phyloP scores from a whole-genome alignment of 169 alveolate genomes.

The Plasmodium sp. region DNA sequence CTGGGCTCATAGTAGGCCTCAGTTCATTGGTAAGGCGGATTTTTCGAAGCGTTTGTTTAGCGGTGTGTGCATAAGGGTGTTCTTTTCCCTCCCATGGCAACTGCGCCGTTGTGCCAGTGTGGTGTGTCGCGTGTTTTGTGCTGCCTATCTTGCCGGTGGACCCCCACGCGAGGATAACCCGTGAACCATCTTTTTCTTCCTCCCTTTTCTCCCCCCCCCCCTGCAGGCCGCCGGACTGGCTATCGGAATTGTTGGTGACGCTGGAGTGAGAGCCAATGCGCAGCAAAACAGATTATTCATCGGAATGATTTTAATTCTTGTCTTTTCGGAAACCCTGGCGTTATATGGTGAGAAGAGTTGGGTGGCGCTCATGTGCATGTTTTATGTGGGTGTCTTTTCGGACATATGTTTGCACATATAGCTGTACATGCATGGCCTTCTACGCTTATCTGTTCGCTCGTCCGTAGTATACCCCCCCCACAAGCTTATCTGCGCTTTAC shows the following conservation, averaged over 20 bases:
- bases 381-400: not conserved
- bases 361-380: not conserved
- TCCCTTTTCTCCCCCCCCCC: not conserved
- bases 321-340: constrained; percentile 99
- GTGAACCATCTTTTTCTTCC: constrained; percentile 6
- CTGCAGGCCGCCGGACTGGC: constrained; percentile 98
- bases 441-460: not conserved
- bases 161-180: not conserved
- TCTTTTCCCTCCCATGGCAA: not conserved
- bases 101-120: not conserved
- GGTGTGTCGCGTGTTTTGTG: not conserved
- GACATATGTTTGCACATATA: not conserved
- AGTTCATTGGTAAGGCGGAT: constrained; percentile 85
- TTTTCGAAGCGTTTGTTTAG: constrained; percentile 4
- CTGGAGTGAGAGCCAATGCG: constrained; percentile 99
- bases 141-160: not conserved
- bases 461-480: not conserved
- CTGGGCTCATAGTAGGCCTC: constrained; percentile 97
- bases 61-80: not conserved
- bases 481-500: not conserved
- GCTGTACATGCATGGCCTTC: not conserved
- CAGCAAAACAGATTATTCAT: constrained; percentile 98
- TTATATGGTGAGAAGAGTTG: constrained; percentile 93
- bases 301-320: constrained; percentile 98
- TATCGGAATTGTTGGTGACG: constrained; percentile 99